phyloP scores from a whole-genome alignment of 306 rosid genomes.

The Cucurbita pepo region DNA sequence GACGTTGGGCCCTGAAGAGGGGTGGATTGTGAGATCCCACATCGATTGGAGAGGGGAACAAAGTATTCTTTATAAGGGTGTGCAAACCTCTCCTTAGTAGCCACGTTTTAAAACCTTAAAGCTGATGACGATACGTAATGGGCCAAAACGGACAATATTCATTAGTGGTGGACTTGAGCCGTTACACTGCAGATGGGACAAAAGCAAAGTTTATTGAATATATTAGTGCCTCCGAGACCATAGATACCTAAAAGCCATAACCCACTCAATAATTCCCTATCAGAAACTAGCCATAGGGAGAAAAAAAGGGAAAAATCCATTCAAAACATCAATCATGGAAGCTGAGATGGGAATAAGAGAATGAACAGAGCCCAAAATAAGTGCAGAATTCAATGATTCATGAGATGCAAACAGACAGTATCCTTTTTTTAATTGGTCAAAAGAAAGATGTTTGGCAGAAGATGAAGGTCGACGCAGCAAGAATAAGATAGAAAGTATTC shows the following conservation, averaged over 20 bases:
- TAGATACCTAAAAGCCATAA: conserved; percentile 1
- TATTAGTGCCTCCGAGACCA: background rate
- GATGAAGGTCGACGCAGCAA: background rate
- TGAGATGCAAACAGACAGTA: background rate
- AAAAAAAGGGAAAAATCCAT: background rate
- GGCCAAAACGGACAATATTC: too few relatives aligned
- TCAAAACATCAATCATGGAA: background rate
- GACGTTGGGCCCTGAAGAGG: too few relatives aligned
- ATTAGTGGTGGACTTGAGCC: too few relatives aligned
- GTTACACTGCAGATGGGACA: background rate
- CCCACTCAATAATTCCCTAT: background rate
- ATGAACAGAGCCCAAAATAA: background rate
- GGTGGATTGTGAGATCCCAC: too few relatives aligned
- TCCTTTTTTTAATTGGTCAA: background rate
- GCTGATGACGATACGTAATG: too few relatives aligned
- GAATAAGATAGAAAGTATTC: background rate
- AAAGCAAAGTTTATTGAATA: background rate
- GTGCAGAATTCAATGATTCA: background rate
- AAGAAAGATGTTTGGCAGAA: background rate
- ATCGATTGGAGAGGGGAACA: too few relatives aligned
- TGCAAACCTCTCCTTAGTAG: too few relatives aligned
- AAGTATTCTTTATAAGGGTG: too few relatives aligned
- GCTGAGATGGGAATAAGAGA: background rate
- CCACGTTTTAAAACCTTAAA: too few relatives aligned
- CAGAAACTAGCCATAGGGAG: background rate